Evolutionary conservation across 2,329 filamentous ascomycete species (phyloP), one percentile per base, ranked within the genome.

Genomic region (Chaetomium globosum): DNA sequence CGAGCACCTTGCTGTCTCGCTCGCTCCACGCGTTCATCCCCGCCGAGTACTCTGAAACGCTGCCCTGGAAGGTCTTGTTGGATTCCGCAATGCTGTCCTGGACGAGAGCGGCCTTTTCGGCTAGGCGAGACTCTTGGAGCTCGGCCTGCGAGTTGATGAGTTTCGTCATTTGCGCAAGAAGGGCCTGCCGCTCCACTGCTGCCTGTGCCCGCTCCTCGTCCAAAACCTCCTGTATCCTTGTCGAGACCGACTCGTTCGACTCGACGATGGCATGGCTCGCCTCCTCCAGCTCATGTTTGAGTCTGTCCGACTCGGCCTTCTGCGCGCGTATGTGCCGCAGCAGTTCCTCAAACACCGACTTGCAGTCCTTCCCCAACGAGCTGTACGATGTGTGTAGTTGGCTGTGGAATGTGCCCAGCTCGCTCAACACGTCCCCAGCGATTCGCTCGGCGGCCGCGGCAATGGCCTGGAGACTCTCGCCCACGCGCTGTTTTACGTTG

Each of bases 381-480:
- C 88, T 90, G 76, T 97, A 97, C 0, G 94, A 97, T 13, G 86
- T 80, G 72, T 96, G 92, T 33, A 98, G 84, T 81, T 94, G 69
- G 43, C 43, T 85, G 75, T 97, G 92, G 73, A 98, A 96, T n/a
- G 85, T 84, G 36, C 87, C 85, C 66, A 99, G 84, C 76, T 98
- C 94, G 65, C 85, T 89, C 65, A 97, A 86, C 56, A 98, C 93
- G 71, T 96, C 94, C 13, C 89, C 90, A 0, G 93, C 92, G 68
- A 98, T 97, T 63, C 90, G 88, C 77, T 94, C 92, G 1, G 94
- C 93, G 10, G 93, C 92, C 12, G 85, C 85, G 2, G 93, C 93
- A 26, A 98, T 87, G 30, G 92, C 88, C 72, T 92, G 89, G 52
- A 98, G 81, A 9, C 93, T 94, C 73, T 93, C 88, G 2, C 92